Conservation (phyloP, 176 grass and related monocot species). For the Cymbopogon citratus region DNA sequence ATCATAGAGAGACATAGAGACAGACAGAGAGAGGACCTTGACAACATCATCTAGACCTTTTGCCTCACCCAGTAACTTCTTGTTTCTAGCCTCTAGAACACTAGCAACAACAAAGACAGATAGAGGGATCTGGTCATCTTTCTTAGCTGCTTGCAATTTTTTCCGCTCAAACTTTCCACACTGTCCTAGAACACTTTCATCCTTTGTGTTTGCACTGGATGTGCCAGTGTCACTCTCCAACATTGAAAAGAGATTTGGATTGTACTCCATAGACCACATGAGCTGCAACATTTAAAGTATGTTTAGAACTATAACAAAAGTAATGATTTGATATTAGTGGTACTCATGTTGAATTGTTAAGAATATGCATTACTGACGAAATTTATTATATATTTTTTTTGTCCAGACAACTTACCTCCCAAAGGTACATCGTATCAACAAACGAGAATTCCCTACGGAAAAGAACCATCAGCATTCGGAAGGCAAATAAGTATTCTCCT, state of each 20-base stretch:
- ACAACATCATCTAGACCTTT: conserved; percentile 96
- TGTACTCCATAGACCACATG: conserved; percentile 99
- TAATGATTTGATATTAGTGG: neutral
- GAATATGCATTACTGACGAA: neutral
- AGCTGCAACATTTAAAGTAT: conserved; percentile 57
- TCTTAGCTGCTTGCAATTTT: conserved; percentile 43
- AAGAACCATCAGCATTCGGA: conserved; percentile 96
- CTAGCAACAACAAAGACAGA: conserved; percentile 86
- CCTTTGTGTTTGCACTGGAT: conserved; percentile 15
- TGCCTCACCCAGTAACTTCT: conserved; percentile 58
- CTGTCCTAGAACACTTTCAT: conserved; percentile 54
- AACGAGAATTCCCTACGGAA: conserved; percentile 96
- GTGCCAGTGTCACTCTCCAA: conserved; percentile 40
- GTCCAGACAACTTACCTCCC: conserved; percentile 61
- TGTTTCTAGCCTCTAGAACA: conserved; percentile 80
- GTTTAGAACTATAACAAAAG: neutral
- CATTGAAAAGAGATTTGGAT: conserved; percentile 69
- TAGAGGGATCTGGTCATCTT: conserved; percentile 49
- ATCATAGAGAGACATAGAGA: neutral
- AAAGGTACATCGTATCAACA: conserved; percentile 90
- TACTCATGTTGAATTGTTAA: neutral
- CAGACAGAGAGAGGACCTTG: conserved; percentile 50
- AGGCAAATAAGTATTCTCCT: conserved; percentile 94
- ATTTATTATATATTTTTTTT: neutral
- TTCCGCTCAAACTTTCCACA: conserved; percentile 82